Evolutionary conservation across 2,329 filamentous ascomycete species (phyloP).

Genomic region (Trichoderma polysporum): DNA sequence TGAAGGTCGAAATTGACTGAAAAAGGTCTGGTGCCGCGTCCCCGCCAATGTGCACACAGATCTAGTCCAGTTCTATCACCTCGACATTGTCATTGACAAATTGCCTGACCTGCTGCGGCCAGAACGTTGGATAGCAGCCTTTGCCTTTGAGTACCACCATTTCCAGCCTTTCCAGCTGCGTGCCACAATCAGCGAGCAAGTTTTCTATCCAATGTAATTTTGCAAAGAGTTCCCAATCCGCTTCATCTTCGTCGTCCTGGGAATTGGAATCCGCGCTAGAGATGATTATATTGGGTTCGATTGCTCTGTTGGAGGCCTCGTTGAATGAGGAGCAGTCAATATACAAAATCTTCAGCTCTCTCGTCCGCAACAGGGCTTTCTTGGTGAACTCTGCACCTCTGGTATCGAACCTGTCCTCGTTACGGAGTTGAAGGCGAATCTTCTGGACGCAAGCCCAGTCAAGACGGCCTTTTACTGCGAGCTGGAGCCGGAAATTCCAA

Average conservation of each 20-base stretch:
- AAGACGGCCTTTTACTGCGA: background rate
- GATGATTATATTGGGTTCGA: background rate
- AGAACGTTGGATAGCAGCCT: background rate
- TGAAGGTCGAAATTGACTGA: too few relatives aligned
- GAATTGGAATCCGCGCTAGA: background rate
- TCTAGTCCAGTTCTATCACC: background rate
- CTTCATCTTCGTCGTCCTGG: background rate
- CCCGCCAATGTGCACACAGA: background rate
- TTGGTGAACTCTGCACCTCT: background rate
- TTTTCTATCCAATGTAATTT: too few relatives aligned
- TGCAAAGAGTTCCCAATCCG: background rate
- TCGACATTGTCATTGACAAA: background rate
- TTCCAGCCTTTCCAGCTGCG: background rate
- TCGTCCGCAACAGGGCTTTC: background rate
- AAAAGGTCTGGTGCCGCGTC: too few relatives aligned
- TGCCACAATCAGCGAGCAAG: background rate
- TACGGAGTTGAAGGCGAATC: background rate
- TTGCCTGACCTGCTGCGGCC: background rate
- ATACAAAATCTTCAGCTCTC: background rate
- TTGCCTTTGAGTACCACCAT: background rate
- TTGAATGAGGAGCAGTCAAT: background rate
- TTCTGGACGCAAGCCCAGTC: background rate
- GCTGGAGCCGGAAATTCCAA: background rate
- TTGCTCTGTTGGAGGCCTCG: background rate
- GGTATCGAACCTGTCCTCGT: background rate